These are phyloP conservation scores for Termitomyces sp. DNA, from an alignment of 1,284 basidiomycete genomes.

Conservation along the genomic window DNA sequence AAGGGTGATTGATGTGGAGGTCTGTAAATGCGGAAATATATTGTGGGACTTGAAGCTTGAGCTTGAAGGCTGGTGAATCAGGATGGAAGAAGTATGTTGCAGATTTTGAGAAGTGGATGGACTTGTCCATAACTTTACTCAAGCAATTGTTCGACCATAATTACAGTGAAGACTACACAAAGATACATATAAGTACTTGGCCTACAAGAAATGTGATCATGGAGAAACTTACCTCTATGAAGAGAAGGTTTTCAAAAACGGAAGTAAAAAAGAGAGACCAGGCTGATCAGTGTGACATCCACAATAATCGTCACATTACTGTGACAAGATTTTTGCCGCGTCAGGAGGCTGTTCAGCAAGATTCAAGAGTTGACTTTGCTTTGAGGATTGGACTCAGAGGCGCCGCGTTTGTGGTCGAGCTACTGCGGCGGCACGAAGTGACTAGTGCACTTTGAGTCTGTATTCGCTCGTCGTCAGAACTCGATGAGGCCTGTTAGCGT, in stretches of 20 bases:
- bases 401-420: not conserved
- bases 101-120: constrained; percentile 16
- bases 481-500: constrained; percentile 8
- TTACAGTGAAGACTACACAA: no score
- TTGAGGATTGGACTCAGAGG: not conserved
- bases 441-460: not conserved
- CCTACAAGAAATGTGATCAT: no score
- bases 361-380: not conserved
- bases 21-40: constrained; percentile 21
- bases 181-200: no score
- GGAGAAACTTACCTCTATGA: no score
- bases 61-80: constrained; percentile 14
- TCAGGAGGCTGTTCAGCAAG: no score
- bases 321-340: not conserved
- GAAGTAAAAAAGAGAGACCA: no score
- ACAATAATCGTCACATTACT: no score
- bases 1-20: constrained; percentile 19
- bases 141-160: constrained; percentile 18
- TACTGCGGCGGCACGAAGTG: not conserved
- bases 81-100: constrained; percentile 20
- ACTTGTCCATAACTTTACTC: constrained; percentile 16
- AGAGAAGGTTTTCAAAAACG: no score
- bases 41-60: constrained; percentile 7
- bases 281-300: no score
- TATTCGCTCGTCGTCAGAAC: not conserved